These are phyloP conservation scores for Rhizopogon vinicolor DNA, from an alignment of 768 basidiomycete species.

Conservation along the genomic window DNA sequence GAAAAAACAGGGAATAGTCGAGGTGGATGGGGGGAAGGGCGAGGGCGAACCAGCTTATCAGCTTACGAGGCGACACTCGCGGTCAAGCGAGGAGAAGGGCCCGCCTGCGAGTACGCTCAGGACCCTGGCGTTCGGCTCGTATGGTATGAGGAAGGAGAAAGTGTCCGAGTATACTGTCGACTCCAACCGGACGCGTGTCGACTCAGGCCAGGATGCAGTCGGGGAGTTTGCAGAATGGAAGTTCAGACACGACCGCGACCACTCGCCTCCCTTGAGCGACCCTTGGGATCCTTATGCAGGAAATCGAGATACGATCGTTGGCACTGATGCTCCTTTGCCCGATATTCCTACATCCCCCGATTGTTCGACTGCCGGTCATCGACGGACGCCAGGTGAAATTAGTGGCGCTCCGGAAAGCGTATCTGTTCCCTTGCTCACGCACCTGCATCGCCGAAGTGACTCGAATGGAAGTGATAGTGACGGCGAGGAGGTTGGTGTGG, in stretches of 20 bases:
- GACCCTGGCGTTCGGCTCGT: slow-evolving; percentile 33
- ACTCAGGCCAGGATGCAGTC: background rate
- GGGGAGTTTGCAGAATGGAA: slow-evolving; percentile 10
- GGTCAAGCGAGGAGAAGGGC: slow-evolving; percentile 20
- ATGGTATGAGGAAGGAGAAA: slow-evolving; percentile 31
- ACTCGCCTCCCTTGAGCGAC: slow-evolving; percentile 5
- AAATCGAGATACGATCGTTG: slow-evolving; percentile 26
- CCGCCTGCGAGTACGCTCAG: slow-evolving; percentile 37
- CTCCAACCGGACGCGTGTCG: slow-evolving; percentile 25
- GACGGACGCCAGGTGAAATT: slow-evolving; percentile 1
- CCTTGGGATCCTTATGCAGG: slow-evolving; percentile 20
- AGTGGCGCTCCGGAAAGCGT: slow-evolving; percentile 10
- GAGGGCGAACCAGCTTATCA: slow-evolving; percentile 25
- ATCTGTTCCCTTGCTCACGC: slow-evolving; percentile 27
- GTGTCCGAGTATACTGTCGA: slow-evolving; percentile 29
- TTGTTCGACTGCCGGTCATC: slow-evolving; percentile 3
- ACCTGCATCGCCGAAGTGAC: slow-evolving; percentile 18
- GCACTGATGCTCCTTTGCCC: slow-evolving; percentile 14
- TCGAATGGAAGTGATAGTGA: slow-evolving; percentile 10
- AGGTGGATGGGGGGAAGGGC: slow-evolving; percentile 12
- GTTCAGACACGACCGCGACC: background rate
- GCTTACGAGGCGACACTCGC: slow-evolving; percentile 27
- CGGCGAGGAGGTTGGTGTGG: slow-evolving; percentile 19
- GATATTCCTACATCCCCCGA: slow-evolving; percentile 11
- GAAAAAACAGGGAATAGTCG: slow-evolving; percentile 10